Base-by-base conservation (phyloP, 805 yeast species). In the Sugiyamaella valdiviana region DNA sequence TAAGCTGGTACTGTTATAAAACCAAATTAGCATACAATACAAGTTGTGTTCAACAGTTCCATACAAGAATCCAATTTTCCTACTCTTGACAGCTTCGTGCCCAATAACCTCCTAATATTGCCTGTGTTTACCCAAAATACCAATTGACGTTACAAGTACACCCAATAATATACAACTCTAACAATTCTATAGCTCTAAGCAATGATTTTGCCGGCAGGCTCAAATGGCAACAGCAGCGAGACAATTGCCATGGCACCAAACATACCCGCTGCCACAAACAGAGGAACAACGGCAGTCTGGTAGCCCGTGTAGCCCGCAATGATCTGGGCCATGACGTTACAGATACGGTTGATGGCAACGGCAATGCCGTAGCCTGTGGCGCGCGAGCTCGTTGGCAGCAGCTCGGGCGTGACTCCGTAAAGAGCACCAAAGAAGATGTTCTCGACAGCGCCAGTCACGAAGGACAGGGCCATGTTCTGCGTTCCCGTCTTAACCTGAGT, bases 401-500 rank as follows among this genome's bases (percentile, higher is more conserved):
- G 66, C 56, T 74, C 78, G 0, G 78, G 78, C 0, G 78, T 74
- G 57, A 72, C 72, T 16, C 76, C 78, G 52, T 72, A 74, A 24
- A 74, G 61, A 5, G 73, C 75, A 1, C 75, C 77, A 53, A 68
- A 72, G 45, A 56, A 57, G 22, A 60, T 57, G 48, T 54, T 58
- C 36, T 48, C 50, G 20, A 53, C 58, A 3, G 53, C 52, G 24
- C 46, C 46, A 22, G 55, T 54, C 24, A 72, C 70, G 10, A 71
- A 65, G 15, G 69, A 61, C 26, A 72, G 61, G 9, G 69, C 76
- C 46, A 79, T 76, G 56, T 77, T 78, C 67, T 75, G 78, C 5
- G 73, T 66, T 41, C 77, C 67, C 0, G 80, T 72, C 60, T 75
- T 73, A 10, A 80, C 81, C 2, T 82, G 76, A 12, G 86, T 81